These are phyloP conservation scores for Ceratocystis eucalypticola DNA, from an alignment of 2,329 filamentous ascomycete genomes.

Conservation along the genomic window DNA sequence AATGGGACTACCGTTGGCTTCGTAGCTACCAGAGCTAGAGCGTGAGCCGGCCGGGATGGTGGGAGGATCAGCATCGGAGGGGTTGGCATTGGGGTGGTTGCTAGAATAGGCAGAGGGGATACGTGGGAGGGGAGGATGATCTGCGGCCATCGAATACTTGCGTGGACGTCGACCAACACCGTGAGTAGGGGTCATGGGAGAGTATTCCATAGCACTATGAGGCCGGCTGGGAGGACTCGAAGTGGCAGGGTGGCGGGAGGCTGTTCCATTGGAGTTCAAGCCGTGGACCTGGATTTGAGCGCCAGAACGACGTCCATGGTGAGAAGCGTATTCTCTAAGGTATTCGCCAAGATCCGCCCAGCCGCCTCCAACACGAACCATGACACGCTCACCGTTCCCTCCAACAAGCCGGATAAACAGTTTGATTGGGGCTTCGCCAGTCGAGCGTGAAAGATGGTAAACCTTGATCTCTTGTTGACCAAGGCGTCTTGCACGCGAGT, in stretches of 20 bases:
- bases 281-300: constrained; percentile 41
- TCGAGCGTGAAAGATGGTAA: constrained; percentile 78
- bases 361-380: constrained; percentile 96
- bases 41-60: constrained; percentile 31
- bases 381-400: constrained; percentile 78
- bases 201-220: constrained; percentile 25
- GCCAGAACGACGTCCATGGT: constrained; percentile 64
- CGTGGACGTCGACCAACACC: constrained; percentile 38
- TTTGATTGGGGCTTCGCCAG: constrained; percentile 79
- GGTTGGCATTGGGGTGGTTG: constrained; percentile 21
- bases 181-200: constrained; percentile 36
- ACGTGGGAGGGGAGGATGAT: constrained; percentile 19
- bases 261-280: constrained; percentile 1
- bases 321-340: constrained; percentile 78
- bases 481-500: constrained; percentile 34
- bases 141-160: constrained; percentile 29
- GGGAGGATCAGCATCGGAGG: constrained; percentile 27
- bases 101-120: constrained; percentile 32
- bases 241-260: constrained; percentile 12
- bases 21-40: constrained; percentile 42
- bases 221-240: constrained; percentile 33
- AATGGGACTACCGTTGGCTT: constrained; percentile 28
- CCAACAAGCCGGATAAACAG: constrained; percentile 88
- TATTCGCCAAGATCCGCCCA: constrained; percentile 97
- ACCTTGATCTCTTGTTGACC: constrained; percentile 65